Percentiles rank a stretch among this genome's conserved stretches.
phyloP scores from a whole-genome alignment of 2,329 filamentous ascomycete species.

The Cordyceps pruinosa region DNA sequence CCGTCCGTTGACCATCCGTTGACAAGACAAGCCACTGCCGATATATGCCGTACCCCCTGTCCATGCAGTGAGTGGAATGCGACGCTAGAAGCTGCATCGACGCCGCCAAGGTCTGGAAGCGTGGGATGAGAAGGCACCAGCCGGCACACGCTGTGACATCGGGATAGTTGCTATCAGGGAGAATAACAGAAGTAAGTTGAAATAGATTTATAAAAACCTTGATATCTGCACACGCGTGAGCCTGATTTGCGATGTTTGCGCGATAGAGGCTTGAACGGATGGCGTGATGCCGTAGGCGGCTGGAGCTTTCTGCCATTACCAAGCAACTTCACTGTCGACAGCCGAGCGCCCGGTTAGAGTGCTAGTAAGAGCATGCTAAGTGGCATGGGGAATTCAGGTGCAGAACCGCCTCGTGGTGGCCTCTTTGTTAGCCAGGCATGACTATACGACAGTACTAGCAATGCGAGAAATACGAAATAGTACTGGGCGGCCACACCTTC shows the following conservation, averaged over 20 bases:
- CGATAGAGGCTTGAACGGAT: not conserved
- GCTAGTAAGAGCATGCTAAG: not conserved
- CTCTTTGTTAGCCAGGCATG: not conserved
- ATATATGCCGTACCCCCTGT: not conserved
- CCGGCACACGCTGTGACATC: not conserved
- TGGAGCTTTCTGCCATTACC: not conserved
- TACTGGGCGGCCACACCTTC: not conserved
- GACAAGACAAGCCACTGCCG: not conserved
- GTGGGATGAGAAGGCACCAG: too few relatives aligned
- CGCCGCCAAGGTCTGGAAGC: not conserved
- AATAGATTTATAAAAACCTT: not conserved
- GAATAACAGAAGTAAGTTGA: not conserved
- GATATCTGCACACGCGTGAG: not conserved
- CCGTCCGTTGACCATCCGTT: not conserved
- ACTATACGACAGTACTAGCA: not conserved
- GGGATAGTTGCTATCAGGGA: not conserved
- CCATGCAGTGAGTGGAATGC: not conserved
- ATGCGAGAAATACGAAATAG: conserved; percentile 4
- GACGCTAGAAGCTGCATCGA: not conserved
- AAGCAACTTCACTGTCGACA: not conserved
- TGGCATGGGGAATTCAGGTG: not conserved
- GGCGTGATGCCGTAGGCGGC: not conserved
- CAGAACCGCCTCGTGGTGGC: not conserved
- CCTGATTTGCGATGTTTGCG: not conserved
- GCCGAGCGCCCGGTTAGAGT: not conserved